A percentile compares a stretch with the other conserved stretches of the same genome.
Evolutionary conservation across 495 filamentous ascomycete genomes (phyloP).

Genomic region (Oleoguttula mirabilis): DNA sequence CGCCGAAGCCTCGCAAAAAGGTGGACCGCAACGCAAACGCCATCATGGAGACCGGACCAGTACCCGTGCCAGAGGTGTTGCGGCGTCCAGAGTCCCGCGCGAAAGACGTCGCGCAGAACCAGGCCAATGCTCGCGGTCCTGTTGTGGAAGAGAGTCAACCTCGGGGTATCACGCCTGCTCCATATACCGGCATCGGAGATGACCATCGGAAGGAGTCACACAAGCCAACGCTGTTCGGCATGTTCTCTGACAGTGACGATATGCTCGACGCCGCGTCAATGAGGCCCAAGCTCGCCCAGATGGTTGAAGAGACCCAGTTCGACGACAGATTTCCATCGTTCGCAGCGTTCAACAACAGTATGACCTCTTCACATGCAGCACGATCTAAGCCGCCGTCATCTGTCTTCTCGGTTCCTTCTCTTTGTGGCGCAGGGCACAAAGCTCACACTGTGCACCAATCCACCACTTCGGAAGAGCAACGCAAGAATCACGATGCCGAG

Average conservation of each 20-base stretch:
- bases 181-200: not conserved
- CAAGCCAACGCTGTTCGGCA: not conserved
- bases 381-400: not conserved
- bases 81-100: conserved; percentile 1
- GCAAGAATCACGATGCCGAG: not conserved
- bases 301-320: conserved; percentile 10
- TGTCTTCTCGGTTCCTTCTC: not conserved
- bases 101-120: not conserved
- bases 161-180: not conserved
- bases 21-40: conserved; percentile 17
- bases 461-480: not conserved
- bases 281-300: not conserved
- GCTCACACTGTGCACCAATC: too few relatives aligned
- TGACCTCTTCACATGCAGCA: not conserved
- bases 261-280: conserved; percentile 1
- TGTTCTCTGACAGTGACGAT: conserved; percentile 5
- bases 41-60: conserved; percentile 1
- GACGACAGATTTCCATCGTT: conserved; percentile 13
- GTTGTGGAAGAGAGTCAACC: conserved; percentile 8
- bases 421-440: too few relatives aligned
- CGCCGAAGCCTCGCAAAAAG: conserved; percentile 19
- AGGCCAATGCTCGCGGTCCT: not conserved
- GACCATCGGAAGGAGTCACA: not conserved
- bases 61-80: conserved; percentile 4
- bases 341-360: conserved; percentile 9